Base-by-base conservation (phyloP, 2,329 filamentous ascomycete genomes). In the Talaromyces sp. region DNA sequence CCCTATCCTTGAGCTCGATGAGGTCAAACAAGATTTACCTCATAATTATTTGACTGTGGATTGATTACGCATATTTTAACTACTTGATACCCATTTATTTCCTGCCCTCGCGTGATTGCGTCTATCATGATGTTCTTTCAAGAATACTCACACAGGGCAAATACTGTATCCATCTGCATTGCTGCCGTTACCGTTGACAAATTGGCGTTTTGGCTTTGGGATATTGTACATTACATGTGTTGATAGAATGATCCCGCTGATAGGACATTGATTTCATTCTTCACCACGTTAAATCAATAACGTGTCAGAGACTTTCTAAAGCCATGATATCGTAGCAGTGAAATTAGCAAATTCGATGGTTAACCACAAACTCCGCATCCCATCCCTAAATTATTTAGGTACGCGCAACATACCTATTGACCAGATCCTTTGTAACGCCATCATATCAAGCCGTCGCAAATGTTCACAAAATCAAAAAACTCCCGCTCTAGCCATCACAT, bases 401-500 rank as follows among this genome's bases (percentile, higher is more conserved):
- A 25, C 12, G 21, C 25, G 9, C 25, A 12, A 12, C n/a, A 4
- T 14, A 33, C n/a, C n/a, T n/a, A 33, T 25, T 33, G 7, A 52
- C 16, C 28, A 14, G n/a, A 14, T 33, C 48, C 28, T 52, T 52
- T 14, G 8, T 33, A 33, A 33, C 48, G 48, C 48, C 48, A 6
- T 8, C 16, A 21, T 31, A 18, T 18, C 8, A 57, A n/a, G 12
- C 14, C 46, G 18, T 33, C 23, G 21, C 35, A n/a, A 16, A 44
- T n/a, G 11, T 8, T 23, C 31, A 23, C 16, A 52, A 58, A 46
- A 88, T 74, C 86, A 87, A 83, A 93, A 93, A 40, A 93, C 87
- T 0, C 92, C 92, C 5, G 92, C 93, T 69, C 90, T 82, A 67
- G 82, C 85, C 92, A 96, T 93, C 5, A 96, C 90, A 61, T 85